Conservation (phyloP, 108 stramenopile species). For the Nitzschia sp. region DNA sequence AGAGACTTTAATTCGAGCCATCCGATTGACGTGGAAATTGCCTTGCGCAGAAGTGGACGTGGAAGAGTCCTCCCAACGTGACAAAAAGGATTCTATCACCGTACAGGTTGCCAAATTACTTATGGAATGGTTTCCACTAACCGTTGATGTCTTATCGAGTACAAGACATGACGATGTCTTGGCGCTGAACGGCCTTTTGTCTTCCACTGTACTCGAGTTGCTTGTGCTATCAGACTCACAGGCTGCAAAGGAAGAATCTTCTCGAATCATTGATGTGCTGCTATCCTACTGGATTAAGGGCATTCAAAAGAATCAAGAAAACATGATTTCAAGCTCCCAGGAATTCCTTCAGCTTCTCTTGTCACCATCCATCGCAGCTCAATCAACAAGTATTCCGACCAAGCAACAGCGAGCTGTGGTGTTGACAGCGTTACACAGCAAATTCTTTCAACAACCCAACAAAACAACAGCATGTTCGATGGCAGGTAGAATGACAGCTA, state of each 20-base stretch:
- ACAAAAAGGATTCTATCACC: not conserved
- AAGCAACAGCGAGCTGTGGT: not conserved
- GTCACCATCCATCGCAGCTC: not conserved
- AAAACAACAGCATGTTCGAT: slow-evolving; percentile 14
- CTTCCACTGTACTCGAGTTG: not conserved
- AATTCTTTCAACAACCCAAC: slow-evolving; percentile 12
- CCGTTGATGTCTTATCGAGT: not conserved
- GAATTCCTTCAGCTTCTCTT: not conserved
- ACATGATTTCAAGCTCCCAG: not conserved
- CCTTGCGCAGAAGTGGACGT: not conserved
- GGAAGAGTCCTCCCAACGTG: too few species aligned
- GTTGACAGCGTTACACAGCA: not conserved
- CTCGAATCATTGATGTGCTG: not conserved
- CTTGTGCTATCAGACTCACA: not conserved
- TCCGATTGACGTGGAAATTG: not conserved
- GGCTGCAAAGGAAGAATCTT: slow-evolving; percentile 1
- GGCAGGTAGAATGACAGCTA: slow-evolving; percentile 24
- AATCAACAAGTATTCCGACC: not conserved
- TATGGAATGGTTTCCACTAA: slow-evolving; percentile 10
- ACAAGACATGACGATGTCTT: not conserved
- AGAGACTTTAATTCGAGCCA: not conserved
- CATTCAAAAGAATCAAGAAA: not conserved
- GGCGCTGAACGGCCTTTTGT: not conserved
- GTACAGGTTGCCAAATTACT: slow-evolving; percentile 3
- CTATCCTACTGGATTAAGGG: slow-evolving; percentile 4